A percentile compares a stretch with the other conserved stretches of the same genome.
phyloP scores from a whole-genome alignment of 2,329 filamentous ascomycete genomes.

The Colletotrichum kahawae region DNA sequence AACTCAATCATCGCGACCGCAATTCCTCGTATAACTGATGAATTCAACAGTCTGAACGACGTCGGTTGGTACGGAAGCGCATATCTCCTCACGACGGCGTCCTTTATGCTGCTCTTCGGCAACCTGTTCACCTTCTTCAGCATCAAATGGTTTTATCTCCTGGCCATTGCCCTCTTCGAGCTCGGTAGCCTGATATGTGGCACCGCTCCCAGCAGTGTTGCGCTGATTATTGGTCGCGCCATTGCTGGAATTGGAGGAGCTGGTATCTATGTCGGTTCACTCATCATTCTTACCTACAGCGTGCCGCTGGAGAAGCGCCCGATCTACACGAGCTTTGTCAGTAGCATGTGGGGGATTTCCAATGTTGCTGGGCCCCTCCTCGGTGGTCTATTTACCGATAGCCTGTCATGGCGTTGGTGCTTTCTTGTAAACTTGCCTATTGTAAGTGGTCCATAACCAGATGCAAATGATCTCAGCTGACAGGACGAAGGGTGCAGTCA shows the following conservation, averaged over 20 bases:
- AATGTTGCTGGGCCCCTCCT: constrained; percentile 38
- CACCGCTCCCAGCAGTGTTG: constrained; percentile 33
- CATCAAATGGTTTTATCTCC: constrained; percentile 46
- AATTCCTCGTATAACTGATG: constrained; percentile 47
- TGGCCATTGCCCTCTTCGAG: constrained; percentile 45
- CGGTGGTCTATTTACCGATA: constrained; percentile 39
- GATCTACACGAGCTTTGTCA: constrained; percentile 42
- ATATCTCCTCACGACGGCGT: constrained; percentile 45
- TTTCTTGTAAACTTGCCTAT: constrained; percentile 47
- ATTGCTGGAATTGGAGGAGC: constrained; percentile 46
- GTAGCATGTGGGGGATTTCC: constrained; percentile 53
- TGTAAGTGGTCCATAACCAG: constrained; percentile 24
- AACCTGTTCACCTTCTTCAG: constrained; percentile 51
- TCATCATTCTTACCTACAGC: constrained; percentile 45
- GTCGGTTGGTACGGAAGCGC: constrained; percentile 56
- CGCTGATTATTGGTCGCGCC: constrained; percentile 40
- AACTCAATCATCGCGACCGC: constrained; percentile 49
- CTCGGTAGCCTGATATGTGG: constrained; percentile 47
- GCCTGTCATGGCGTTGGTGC: constrained; percentile 44
- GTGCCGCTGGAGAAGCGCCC: constrained; percentile 38
- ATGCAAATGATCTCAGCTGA: background rate
- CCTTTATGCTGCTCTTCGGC: constrained; percentile 44
- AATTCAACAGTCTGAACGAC: constrained; percentile 48
- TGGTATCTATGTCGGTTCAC: constrained; percentile 49
- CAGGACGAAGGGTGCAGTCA: constrained; percentile 34